A percentile compares a stretch with the other conserved stretches of the same genome.
Conservation (phyloP, 2,329 filamentous ascomycete species). For the Xylaria sp. region DNA sequence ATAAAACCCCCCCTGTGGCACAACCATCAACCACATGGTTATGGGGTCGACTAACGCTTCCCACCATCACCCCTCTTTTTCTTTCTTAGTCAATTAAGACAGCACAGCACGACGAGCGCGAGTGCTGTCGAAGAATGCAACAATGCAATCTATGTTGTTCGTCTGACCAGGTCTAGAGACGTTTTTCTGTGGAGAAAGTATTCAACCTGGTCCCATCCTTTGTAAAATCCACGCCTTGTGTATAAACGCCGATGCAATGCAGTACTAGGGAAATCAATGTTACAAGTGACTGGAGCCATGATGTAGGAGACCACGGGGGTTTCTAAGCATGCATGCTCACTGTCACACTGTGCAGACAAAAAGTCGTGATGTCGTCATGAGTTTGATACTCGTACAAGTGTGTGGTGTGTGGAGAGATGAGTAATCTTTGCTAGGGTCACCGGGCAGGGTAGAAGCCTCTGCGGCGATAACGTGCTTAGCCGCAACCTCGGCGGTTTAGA, state of each 20-base stretch:
- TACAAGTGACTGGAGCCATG: conserved; percentile 43
- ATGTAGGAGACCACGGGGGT: conserved; percentile 1
- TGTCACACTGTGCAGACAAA: conserved; percentile 32
- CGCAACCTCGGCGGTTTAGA: conserved; percentile 52
- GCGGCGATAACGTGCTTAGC: neutral
- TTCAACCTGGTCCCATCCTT: conserved; percentile 43
- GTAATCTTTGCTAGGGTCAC: conserved; percentile 9
- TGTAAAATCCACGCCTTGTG: conserved; percentile 47
- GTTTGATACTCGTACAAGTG: conserved; percentile 45
- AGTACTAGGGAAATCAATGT: conserved; percentile 49
- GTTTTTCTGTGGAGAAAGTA: conserved; percentile 49
- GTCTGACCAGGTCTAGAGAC: conserved; percentile 44
- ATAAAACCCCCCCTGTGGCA: conserved; percentile 6
- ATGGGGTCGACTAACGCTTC: conserved; percentile 21
- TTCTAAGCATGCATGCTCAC: conserved; percentile 27
- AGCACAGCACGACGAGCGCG: conserved; percentile 56
- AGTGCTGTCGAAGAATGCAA: conserved; percentile 53
- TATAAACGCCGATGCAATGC: conserved; percentile 70
- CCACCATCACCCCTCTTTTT: conserved; percentile 24
- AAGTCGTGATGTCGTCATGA: conserved; percentile 49
- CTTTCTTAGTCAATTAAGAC: conserved; percentile 51
- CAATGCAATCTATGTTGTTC: conserved; percentile 49
- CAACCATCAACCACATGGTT: conserved; percentile 9
- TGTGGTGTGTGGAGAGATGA: conserved; percentile 18
- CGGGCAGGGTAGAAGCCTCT: neutral